These are phyloP conservation scores for Collybiopsis confluens DNA, from an alignment of 768 basidiomycete genomes.

Conservation along the genomic window DNA sequence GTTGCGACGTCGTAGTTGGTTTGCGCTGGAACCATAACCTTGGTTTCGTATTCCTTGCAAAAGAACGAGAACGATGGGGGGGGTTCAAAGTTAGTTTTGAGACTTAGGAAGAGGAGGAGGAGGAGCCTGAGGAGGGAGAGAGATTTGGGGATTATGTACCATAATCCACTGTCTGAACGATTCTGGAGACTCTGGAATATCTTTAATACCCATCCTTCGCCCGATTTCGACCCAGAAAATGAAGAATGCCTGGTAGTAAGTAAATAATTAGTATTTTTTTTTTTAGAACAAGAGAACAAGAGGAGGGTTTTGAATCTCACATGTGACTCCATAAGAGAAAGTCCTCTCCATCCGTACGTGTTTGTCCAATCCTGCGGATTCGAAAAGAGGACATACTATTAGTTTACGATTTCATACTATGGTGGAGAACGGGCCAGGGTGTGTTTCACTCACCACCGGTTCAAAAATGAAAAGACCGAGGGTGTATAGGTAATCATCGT, in stretches of 20 bases:
- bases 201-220: conserved; percentile 39
- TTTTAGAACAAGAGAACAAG: not conserved
- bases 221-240: conserved; percentile 42
- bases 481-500: conserved; percentile 40
- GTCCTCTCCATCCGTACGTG: conserved; percentile 39
- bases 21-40: conserved; percentile 36
- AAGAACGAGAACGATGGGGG: no score
- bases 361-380: conserved; percentile 31
- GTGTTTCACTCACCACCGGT: conserved; percentile 27
- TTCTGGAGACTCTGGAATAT: conserved; percentile 38
- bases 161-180: conserved; percentile 33
- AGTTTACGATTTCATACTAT: no score
- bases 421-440: not conserved
- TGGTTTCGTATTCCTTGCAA: conserved; percentile 35
- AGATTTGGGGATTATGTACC: conserved; percentile 22
- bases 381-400: not conserved
- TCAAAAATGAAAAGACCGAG: conserved; percentile 34
- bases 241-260: conserved; percentile 28
- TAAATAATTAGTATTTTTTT: not conserved
- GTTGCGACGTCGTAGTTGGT: conserved; percentile 35
- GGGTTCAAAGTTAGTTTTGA: no score
- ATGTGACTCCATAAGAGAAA: conserved; percentile 40
- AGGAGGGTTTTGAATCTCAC: conserved; percentile 14
- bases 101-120: no score
- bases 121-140: no score